Evolutionary conservation across 2,329 filamentous ascomycete genomes (phyloP), one percentile per base, ranked within the genome.

Genomic region (Alternaria sp.): DNA sequence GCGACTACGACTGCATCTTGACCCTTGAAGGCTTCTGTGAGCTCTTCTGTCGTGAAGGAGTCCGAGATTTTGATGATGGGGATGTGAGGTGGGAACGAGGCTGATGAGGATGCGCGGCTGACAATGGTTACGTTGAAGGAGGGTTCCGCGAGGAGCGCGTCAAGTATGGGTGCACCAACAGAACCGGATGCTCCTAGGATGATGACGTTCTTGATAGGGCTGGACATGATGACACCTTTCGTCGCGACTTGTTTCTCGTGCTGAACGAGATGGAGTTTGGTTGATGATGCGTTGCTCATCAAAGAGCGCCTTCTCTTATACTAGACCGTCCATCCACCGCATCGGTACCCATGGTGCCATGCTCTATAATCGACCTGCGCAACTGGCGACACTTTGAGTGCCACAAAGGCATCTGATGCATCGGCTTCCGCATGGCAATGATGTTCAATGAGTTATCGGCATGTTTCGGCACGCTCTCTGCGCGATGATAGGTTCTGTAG

Each of bases 1-100:
- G 74, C 74, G 23, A 76, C 75, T 41, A 83, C 68, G 50, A 82
- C 73, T 18, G 79, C 81, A 47, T 83, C 77, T 46, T 77, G 74
- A 25, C 74, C 80, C 51, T 65, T 50, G 51, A 83, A 75, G 3
- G 77, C 78, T 6, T 65, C 51, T 6, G 69, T 76, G 18, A 83
- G 67, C 53, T 75, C 71, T 12, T 50, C 23, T 8, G 65, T 43
- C 5, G 74, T 67, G 61, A 68, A 75, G 15, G 64, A 59, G 30
- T 74, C 66, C 14, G 77, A 78, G 15, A 75, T 65, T 30, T 72
- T 67, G 18, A 70, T 76, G 47, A 79, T 71, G 44, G 66, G 70
- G 23, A 77, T 49, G 44, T 72, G 67, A 10, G 71, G 49, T 1
- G 66, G 70, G 58, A 75, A 69, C 23, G 58, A 73, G 56, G 70